Evolutionary conservation across 345 rosid species (phyloP).

Genomic region (Hevea brasiliensis): DNA sequence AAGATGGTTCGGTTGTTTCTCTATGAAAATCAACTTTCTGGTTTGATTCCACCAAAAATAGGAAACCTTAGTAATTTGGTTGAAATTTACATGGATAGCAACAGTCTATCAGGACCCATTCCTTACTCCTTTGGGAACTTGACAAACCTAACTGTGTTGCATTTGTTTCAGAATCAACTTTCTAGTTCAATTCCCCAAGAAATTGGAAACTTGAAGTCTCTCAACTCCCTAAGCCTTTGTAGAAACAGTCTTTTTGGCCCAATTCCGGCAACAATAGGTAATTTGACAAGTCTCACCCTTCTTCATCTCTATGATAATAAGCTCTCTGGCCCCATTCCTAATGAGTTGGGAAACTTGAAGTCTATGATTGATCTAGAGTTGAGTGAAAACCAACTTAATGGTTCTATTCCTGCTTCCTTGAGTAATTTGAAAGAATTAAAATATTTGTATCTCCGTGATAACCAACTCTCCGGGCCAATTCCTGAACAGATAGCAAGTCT

Average conservation of each 20-base stretch:
- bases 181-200: background rate
- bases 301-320: conserved; percentile 6
- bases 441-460: background rate
- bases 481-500: conserved; percentile 17
- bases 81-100: conserved; percentile 21
- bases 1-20: background rate
- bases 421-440: conserved; percentile 11
- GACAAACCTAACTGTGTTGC: background rate
- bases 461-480: conserved; percentile 30
- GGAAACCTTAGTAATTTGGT: conserved; percentile 15
- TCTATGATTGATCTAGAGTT: background rate
- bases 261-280: conserved; percentile 15
- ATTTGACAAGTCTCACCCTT: background rate
- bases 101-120: conserved; percentile 17
- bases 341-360: background rate
- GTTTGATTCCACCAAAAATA: conserved; percentile 23
- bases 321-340: conserved; percentile 1
- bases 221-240: background rate
- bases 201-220: conserved; percentile 23
- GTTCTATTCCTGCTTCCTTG: conserved; percentile 20
- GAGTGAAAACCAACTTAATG: conserved; percentile 8
- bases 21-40: conserved; percentile 4
- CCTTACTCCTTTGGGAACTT: conserved; percentile 21
- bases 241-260: conserved; percentile 15
- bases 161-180: background rate